phyloP scores from a whole-genome alignment of 192 early-diverging fungal species.

The Coemansia sp. region DNA sequence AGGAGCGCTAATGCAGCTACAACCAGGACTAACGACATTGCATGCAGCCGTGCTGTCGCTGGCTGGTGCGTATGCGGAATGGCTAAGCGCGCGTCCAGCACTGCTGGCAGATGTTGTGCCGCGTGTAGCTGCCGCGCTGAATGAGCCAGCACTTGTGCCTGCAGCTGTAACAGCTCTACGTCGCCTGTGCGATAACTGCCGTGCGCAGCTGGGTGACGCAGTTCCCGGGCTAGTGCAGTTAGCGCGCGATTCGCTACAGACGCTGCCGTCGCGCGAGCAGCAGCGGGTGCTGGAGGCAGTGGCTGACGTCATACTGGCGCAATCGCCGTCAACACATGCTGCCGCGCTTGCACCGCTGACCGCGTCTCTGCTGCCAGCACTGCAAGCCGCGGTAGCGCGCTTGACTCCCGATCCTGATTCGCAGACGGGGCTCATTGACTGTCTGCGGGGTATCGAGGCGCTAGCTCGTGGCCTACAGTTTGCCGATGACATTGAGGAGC shows the following conservation, averaged over 20 bases:
- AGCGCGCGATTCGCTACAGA: conserved; percentile 55
- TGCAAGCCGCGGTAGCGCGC: conserved; percentile 11
- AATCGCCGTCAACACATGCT: conserved; percentile 18
- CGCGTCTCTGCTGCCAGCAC: conserved; percentile 8
- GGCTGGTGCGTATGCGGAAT: conserved; percentile 65
- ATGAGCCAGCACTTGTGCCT: conserved; percentile 56
- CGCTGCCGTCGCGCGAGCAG: conserved; percentile 46
- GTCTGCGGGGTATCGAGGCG: conserved; percentile 31
- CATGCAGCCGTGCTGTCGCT: conserved; percentile 27
- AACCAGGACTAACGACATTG: conserved; percentile 30
- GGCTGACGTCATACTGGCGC: conserved; percentile 38
- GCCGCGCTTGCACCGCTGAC: conserved; percentile 24
- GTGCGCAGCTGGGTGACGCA: conserved; percentile 58
- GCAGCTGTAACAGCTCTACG: conserved; percentile 66
- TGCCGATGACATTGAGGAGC: conserved; percentile 43
- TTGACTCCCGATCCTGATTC: conserved; percentile 1
- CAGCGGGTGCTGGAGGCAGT: conserved; percentile 50
- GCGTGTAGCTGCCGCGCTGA: conserved; percentile 62
- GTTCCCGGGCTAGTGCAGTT: conserved; percentile 60
- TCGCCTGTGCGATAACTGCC: conserved; percentile 69
- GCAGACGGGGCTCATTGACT: conserved; percentile 10
- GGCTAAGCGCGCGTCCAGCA: conserved; percentile 63
- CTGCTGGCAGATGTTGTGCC: conserved; percentile 60
- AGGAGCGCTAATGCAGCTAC: conserved; percentile 31
- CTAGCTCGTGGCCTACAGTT: conserved; percentile 47